A percentile compares a stretch with the other conserved stretches of the same genome.
Conservation (phyloP, 176 grass and related monocot species). For the Otatea glauca region DNA sequence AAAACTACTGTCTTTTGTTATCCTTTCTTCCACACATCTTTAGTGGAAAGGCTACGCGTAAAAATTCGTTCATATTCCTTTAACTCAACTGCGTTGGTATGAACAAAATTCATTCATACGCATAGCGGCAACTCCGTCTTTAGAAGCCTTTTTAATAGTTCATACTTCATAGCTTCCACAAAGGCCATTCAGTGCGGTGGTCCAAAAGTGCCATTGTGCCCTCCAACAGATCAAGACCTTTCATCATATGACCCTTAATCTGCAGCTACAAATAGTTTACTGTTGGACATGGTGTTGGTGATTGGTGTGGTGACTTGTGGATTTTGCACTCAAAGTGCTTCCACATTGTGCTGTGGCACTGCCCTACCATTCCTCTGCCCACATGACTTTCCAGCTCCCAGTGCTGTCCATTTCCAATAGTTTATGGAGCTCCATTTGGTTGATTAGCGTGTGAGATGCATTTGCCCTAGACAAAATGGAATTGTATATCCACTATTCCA, state of each 20-base stretch:
- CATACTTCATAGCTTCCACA: neutral
- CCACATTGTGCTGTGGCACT: slow-evolving; percentile 11
- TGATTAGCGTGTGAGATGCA: slow-evolving; percentile 45
- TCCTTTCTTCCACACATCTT: neutral
- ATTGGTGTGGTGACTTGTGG: slow-evolving; percentile 36
- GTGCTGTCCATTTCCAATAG: slow-evolving; percentile 34
- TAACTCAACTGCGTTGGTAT: neutral
- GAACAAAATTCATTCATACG: slow-evolving; percentile 5
- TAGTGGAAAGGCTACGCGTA: no score
- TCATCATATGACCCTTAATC: slow-evolving; percentile 3
- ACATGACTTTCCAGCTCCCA: slow-evolving; percentile 52
- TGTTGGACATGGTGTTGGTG: slow-evolving; percentile 29
- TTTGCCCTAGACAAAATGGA: slow-evolving; percentile 20
- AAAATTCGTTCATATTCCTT: neutral
- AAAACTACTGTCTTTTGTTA: neutral
- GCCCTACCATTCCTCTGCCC: slow-evolving; percentile 43
- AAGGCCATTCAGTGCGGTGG: slow-evolving; percentile 7
- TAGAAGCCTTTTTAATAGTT: neutral
- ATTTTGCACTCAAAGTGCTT: slow-evolving; percentile 38
- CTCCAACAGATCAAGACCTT: neutral
- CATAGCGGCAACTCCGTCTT: neutral
- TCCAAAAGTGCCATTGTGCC: neutral
- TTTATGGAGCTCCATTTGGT: slow-evolving; percentile 43
- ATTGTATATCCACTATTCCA: neutral
- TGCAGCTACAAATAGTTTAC: neutral